phyloP scores from a whole-genome alignment of 331 rosid genomes.

The Malus hybrid region DNA sequence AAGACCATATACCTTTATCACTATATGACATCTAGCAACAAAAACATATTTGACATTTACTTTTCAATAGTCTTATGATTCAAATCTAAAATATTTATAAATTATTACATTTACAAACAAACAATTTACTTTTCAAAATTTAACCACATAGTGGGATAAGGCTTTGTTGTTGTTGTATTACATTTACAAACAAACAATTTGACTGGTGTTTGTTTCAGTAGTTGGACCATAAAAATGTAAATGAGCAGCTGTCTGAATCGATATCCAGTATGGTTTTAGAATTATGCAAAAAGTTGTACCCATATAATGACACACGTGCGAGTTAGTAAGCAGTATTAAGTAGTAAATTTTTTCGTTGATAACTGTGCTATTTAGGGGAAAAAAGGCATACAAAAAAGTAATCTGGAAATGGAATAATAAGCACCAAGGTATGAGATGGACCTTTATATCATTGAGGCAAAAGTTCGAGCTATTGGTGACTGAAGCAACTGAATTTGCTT shows the following conservation, averaged over 20 bases:
- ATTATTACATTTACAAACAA: no score
- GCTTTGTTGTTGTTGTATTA: no score
- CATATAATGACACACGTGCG: not conserved
- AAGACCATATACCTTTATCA: not conserved
- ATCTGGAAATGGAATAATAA: not conserved
- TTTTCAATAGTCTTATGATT: no score
- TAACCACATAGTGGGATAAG: no score
- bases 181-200: not conserved
- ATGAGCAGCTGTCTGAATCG: not conserved
- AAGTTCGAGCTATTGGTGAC: slow-evolving; percentile 9
- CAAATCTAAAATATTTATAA: no score
- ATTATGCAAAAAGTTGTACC: not conserved
- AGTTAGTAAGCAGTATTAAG: not conserved
- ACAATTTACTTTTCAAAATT: not conserved
- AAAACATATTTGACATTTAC: not conserved
- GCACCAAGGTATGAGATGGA: not conserved
- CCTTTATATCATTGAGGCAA: slow-evolving; percentile 20
- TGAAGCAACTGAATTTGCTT: slow-evolving; percentile 48
- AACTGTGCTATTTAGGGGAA: not conserved
- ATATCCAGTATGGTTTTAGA: not conserved
- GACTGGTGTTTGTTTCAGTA: not conserved
- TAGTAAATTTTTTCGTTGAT: not conserved
- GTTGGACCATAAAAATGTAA: not conserved
- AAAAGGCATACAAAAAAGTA: not conserved
- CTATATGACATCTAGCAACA: not conserved